Evolutionary conservation across 805 yeast genomes (phyloP).

Genomic region (Wickerhamomyces bisporus): DNA sequence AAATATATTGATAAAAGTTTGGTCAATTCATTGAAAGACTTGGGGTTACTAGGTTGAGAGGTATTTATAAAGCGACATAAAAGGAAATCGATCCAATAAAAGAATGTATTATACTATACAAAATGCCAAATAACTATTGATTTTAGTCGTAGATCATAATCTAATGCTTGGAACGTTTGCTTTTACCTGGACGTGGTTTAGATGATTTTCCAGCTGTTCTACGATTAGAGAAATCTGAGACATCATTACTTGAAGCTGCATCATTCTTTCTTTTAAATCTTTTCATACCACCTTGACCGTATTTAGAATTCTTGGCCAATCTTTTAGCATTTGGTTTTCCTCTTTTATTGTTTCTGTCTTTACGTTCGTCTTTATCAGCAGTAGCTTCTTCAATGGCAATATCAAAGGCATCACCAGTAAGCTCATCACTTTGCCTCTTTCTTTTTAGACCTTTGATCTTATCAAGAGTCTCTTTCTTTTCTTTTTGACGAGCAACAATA

Average conservation of each 20-base stretch:
- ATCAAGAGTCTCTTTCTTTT: constrained; percentile 85
- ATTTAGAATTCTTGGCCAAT: constrained; percentile 65
- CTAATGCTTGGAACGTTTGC: constrained; percentile 34
- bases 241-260: constrained; percentile 64
- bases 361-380: constrained; percentile 35
- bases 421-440: constrained; percentile 76
- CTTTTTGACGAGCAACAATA: constrained; percentile 87
- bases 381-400: constrained; percentile 86
- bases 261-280: constrained; percentile 69
- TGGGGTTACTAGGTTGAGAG: constrained; percentile 32
- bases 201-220: constrained; percentile 46
- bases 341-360: constrained; percentile 37
- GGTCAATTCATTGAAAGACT: constrained; percentile 44
- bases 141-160: too few relatives aligned
- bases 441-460: constrained; percentile 87
- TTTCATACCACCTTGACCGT: constrained; percentile 76
- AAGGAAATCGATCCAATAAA: too few relatives aligned
- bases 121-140: too few relatives aligned
- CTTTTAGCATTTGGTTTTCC: constrained; percentile 60
- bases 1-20: constrained; percentile 64
- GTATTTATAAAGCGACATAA: neutral
- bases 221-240: constrained; percentile 48
- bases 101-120: too few relatives aligned
- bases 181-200: constrained; percentile 48
- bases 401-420: constrained; percentile 71